phyloP scores from a whole-genome alignment of 164 flowering plant genomes.

The Vitis rupestris region DNA sequence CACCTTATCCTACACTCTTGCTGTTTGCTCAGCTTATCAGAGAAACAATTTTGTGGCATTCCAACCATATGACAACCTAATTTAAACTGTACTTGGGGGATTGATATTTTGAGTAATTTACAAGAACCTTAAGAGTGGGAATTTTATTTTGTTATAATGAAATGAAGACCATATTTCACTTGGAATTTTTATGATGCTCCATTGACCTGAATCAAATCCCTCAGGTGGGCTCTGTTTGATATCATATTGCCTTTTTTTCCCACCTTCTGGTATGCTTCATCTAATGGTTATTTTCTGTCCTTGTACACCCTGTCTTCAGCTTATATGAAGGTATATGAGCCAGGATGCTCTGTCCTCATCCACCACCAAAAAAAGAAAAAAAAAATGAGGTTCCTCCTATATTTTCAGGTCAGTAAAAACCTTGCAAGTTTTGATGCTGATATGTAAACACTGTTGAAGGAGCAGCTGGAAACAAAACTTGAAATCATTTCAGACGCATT shows the following conservation, averaged over 20 bases:
- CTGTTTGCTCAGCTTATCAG: not conserved
- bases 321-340: no score
- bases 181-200: not conserved
- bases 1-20: not conserved
- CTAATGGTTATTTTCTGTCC: not conserved
- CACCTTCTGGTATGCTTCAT: not conserved
- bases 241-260: not conserved
- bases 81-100: not conserved
- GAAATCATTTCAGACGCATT: no score
- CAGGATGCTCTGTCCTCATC: no score
- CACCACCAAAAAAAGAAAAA: no score
- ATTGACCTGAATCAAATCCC: not conserved
- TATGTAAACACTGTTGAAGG: no score
- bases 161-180: not conserved
- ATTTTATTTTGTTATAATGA: not conserved
- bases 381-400: no score
- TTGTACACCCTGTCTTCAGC: no score
- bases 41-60: not conserved
- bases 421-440: no score
- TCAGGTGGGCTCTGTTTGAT: not conserved
- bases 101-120: not conserved
- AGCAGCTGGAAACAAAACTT: no score
- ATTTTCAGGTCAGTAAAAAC: no score
- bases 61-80: not conserved
- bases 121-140: not conserved